A percentile compares a stretch with the other conserved stretches of the same genome.
phyloP scores from a whole-genome alignment of 306 rosid genomes.

The Luffa acutangula region DNA sequence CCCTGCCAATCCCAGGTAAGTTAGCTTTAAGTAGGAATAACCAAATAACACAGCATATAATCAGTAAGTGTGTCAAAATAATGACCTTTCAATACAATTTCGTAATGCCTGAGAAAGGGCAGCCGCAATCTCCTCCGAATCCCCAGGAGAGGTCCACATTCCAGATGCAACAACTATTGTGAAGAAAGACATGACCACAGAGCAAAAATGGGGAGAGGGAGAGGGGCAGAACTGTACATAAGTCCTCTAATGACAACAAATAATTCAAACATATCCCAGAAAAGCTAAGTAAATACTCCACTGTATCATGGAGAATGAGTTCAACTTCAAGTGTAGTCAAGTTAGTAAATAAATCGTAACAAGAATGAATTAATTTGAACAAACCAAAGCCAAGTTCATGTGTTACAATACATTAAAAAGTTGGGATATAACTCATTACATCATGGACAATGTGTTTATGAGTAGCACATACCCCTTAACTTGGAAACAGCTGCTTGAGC shows the following conservation, averaged over 20 bases:
- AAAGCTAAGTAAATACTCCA: not conserved
- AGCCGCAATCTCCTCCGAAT: slow-evolving; percentile 88
- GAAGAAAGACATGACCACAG: slow-evolving; percentile 15
- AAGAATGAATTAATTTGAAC: not conserved
- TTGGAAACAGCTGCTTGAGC: slow-evolving; percentile 69
- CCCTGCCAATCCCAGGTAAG: slow-evolving; percentile 40
- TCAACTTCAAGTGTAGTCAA: not conserved
- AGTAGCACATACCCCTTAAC: slow-evolving; percentile 59
- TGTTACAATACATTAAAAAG: not conserved
- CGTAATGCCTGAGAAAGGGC: slow-evolving; percentile 95
- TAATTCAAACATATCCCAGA: not conserved
- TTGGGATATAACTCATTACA: not conserved
- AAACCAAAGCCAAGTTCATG: not conserved
- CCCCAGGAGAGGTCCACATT: slow-evolving; percentile 93
- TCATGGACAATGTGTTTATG: not conserved
- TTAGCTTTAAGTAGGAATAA: slow-evolving; percentile 19
- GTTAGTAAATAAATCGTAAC: not conserved
- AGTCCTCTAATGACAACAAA: not conserved
- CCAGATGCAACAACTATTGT: slow-evolving; percentile 80
- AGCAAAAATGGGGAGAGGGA: not conserved
- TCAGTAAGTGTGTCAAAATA: slow-evolving; percentile 13
- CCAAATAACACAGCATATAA: not conserved
- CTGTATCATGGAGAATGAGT: not conserved
- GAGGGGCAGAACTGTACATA: not conserved
- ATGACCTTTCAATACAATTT: slow-evolving; percentile 74